Conservation (phyloP, 306 rosid genomes). For the Ammopiptanthus mongolicus region DNA sequence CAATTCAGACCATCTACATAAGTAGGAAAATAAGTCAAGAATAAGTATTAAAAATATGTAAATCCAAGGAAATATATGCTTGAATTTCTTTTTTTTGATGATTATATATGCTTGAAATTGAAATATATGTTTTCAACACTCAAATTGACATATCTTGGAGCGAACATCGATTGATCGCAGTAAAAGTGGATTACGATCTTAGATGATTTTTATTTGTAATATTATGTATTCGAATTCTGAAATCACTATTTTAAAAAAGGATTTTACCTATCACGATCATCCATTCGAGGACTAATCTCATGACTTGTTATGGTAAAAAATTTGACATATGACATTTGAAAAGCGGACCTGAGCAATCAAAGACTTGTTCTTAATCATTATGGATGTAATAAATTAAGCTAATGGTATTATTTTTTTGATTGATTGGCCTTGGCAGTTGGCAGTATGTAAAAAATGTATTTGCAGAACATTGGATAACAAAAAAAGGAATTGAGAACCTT, state of each 20-base stretch:
- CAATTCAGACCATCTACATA: too few relatives aligned
- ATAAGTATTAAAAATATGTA: not conserved
- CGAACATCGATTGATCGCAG: too few relatives aligned
- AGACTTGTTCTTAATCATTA: not conserved
- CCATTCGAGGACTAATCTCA: too few relatives aligned
- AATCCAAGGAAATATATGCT: not conserved
- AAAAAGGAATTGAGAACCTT: constrained; percentile 15
- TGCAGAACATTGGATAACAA: not conserved
- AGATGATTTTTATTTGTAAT: too few relatives aligned
- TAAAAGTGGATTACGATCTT: too few relatives aligned
- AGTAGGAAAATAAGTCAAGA: not conserved
- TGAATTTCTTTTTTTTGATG: too few relatives aligned
- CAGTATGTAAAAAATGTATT: not conserved
- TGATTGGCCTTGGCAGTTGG: not conserved
- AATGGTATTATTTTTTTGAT: not conserved
- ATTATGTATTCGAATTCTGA: too few relatives aligned
- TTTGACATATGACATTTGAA: too few relatives aligned
- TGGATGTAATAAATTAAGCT: not conserved
- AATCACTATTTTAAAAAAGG: too few relatives aligned
- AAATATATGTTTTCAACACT: not conserved
- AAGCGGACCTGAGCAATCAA: not conserved
- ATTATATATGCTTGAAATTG: too few relatives aligned
- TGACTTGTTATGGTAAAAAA: too few relatives aligned
- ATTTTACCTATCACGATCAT: too few relatives aligned
- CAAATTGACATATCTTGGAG: not conserved